Evolutionary conservation across 208 protist species (phyloP), one percentile per base, ranked within the genome.

Genomic region (Entamoeba histolytica): DNA sequence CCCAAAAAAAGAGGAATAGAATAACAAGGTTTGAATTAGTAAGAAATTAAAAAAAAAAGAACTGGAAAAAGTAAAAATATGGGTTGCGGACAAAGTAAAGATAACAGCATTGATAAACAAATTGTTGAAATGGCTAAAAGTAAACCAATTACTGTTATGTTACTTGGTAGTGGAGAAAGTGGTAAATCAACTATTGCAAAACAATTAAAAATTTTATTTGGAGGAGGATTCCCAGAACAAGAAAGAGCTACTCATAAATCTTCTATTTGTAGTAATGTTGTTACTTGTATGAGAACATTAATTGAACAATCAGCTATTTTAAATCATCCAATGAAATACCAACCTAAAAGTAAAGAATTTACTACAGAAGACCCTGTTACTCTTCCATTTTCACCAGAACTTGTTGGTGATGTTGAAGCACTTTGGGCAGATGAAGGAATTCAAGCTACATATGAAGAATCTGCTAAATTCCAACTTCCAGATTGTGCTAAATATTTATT

Each of bases 171-270:
- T 92, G 91, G 91, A 28, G 44, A 92, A 92, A 51, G 44, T 49
- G 91, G 91, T 47, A 92, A 92, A 49, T 51, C 91, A 44, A 92
- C 91, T n/a, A 92, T 92, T 47, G 91, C 44, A 51, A 92, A 92
- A 49, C 91, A 92, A 49, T 49, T 92, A 19, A 92, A 92, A 49
- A 92, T 92, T n/a, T n/a, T 92, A 31, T 49, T 51, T n/a, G 44
- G 47, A 19, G 47, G 47, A 15, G 91, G 91, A n/a, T 92, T 92
- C 91, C 17, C 91, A 8, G 19, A 47, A 47, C 14, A 92, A 15
- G 91, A 92, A 92, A 50, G 35, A 3, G 15, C 47, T 23, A 44
- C 91, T 44, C 28, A 92, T 49, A 47, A 49, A 51, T 28, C 35
- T 3, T 49, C 47, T 92, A 47, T 92, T n/a, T 92, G 35, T n/a